Conservation (phyloP, 441 rosid genomes). For the Populus hybrid region DNA sequence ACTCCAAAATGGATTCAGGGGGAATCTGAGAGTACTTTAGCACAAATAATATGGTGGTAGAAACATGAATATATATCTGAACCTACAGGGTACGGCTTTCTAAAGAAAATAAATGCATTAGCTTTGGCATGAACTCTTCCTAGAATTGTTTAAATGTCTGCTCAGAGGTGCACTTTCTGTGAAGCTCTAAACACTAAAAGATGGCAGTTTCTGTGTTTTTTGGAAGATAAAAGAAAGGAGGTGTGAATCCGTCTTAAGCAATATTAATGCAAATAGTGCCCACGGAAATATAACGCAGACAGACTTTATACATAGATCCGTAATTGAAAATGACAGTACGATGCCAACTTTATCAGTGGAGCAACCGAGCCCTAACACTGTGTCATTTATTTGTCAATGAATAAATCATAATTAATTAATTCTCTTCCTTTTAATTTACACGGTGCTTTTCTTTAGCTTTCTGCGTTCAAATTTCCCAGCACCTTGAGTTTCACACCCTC, state of each 20-base stretch:
- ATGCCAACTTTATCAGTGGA: conserved; percentile 25
- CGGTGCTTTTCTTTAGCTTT: background rate
- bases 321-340: conserved; percentile 49
- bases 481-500: background rate
- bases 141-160: background rate
- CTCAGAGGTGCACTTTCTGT: background rate
- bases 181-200: background rate
- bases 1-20: background rate
- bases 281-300: conserved; percentile 50
- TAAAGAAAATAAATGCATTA: background rate
- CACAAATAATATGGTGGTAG: background rate
- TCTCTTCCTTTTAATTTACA: conserved; percentile 10
- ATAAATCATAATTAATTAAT: background rate
- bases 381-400: conserved; percentile 19
- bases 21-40: background rate
- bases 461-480: background rate
- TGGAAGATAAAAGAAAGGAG: background rate
- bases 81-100: background rate
- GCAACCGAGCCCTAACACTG: conserved; percentile 28
- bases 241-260: conserved; percentile 6
- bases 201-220: conserved; percentile 22
- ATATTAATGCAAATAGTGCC: conserved; percentile 28
- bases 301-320: conserved; percentile 40
- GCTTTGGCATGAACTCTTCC: background rate
- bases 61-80: background rate